Base-by-base conservation (phyloP, 2,329 filamentous ascomycete species). In the Sarocladium oryzae region DNA sequence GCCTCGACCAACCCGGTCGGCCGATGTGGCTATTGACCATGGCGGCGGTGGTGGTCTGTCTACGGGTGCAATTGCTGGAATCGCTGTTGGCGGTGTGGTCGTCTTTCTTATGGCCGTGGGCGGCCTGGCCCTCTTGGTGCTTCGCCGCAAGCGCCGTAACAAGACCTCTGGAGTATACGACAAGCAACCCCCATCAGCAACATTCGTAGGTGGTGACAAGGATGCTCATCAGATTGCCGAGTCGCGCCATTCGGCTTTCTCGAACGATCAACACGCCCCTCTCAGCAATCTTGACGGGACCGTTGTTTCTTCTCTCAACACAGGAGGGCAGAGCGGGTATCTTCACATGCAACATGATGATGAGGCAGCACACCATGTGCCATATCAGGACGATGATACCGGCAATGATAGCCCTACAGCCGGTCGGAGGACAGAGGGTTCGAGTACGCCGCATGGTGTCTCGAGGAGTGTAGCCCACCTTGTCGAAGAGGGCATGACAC, bases 401-500 rank as follows among this genome's bases (percentile, higher is more conserved):
- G 51, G 58, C 53, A 33, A 56, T 54, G 49, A 59, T 56, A 41
- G 54, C 30, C 2, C 43, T 43, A 6, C 54, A 10, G 52, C 38
- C 38, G 3, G 46, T 16, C 53, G 56, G 37, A 53, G 49, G 18
- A 53, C 51, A 46, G 52, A 56, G 24, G 56, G 56, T 43, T 53
- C 56, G 18, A 57, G 56, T 40, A 63, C 63, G 20, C 63, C 61
- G 2, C 62, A 61, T 52, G 66, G 62, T 50, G 62, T 68, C 41
- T 58, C 66, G 7, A 58, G 63, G 18, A 66, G 65, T 24, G 75
- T 78, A 41, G 72, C 73, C 16, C 77, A 79, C 54, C 63, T 82
- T 30, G 74, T 81, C 4, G 78, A 82, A 58, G 78, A 81, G n/a
- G 75, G 77, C 48, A 82, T 82, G 78, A 81, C 78, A 45, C 67